Evolutionary conservation across 495 filamentous ascomycete species (phyloP).

Genomic region (Xylaria grammica): DNA sequence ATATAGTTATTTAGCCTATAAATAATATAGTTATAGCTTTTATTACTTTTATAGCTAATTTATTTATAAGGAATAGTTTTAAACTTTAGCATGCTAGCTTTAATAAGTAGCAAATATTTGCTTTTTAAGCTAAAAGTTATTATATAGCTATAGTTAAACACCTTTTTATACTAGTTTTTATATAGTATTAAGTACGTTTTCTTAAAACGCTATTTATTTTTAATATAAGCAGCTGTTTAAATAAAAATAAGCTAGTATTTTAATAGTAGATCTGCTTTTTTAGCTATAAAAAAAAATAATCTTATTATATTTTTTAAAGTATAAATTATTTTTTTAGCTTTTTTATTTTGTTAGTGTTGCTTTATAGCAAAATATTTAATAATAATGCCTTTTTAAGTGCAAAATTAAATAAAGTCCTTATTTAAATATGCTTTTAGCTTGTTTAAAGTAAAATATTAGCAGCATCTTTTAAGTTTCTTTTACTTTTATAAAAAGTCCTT

Average conservation of each 20-base stretch:
- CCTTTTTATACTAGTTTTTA: no score
- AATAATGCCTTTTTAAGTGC: conserved; percentile 8
- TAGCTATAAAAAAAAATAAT: not conserved
- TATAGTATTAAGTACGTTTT: not conserved
- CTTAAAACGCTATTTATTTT: not conserved
- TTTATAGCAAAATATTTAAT: not conserved
- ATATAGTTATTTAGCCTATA: not conserved
- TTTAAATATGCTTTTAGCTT: not conserved
- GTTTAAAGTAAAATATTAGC: not conserved
- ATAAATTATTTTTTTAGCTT: not conserved
- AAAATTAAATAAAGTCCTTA: not conserved
- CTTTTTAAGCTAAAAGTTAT: no score
- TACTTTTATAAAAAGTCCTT: conserved; percentile 8
- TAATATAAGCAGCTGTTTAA: not conserved
- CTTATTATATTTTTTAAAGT: conserved; percentile 1
- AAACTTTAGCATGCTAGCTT: not conserved
- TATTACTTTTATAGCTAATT: not conserved
- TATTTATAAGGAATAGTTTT: not conserved
- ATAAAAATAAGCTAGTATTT: conserved; percentile 7
- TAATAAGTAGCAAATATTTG: no score
- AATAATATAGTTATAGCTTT: not conserved
- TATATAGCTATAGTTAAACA: no score
- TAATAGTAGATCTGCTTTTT: not conserved
- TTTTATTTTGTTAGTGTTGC: not conserved
- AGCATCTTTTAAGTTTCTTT: conserved; percentile 4